phyloP scores from a whole-genome alignment of 169 alveolate species.

The Eimeria falciformis region DNA sequence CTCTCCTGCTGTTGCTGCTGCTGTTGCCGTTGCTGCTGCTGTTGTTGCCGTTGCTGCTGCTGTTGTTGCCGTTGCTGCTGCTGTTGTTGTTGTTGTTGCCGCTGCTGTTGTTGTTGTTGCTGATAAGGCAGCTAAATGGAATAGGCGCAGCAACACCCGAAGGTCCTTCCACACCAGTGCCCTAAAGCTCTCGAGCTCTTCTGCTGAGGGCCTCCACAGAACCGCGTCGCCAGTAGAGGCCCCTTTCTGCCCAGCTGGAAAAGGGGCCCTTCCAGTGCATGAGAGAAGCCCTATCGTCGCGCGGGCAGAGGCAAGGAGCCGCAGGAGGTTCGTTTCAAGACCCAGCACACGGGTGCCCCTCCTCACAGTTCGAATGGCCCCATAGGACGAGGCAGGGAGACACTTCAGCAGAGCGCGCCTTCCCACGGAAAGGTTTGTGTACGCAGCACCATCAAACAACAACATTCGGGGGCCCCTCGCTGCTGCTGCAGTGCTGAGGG shows the following conservation, averaged over 20 bases:
- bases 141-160: conserved; percentile 11
- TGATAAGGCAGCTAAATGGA: neutral
- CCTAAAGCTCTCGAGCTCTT: neutral
- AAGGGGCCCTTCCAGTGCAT: neutral
- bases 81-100: neutral
- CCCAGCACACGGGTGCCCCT: neutral
- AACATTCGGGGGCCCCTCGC: neutral
- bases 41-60: neutral
- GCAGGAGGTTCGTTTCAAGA: neutral
- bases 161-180: neutral
- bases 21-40: neutral
- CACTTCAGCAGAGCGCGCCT: neutral
- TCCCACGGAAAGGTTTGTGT: neutral
- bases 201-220: neutral
- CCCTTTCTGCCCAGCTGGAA: neutral
- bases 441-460: neutral
- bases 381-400: neutral
- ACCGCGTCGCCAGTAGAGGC: neutral
- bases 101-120: no score
- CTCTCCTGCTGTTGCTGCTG: conserved; percentile 27
- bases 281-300: no score
- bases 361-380: neutral
- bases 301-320: neutral
- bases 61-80: neutral
- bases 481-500: no score